Evolutionary conservation across 2,329 filamentous ascomycete species (phyloP).

Genomic region (Sclerotinia nivalis): DNA sequence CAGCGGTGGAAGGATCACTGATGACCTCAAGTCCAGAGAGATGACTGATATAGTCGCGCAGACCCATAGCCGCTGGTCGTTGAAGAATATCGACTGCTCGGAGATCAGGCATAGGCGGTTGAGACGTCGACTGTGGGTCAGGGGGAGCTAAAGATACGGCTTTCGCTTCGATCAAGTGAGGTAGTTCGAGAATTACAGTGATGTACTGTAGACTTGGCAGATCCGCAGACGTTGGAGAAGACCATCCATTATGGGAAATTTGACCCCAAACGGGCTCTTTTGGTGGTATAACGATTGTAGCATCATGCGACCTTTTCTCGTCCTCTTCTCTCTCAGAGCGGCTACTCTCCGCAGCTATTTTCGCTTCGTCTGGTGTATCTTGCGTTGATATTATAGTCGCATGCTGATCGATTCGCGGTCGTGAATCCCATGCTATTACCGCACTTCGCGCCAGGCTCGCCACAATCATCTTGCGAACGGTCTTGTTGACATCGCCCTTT

Average conservation of each 20-base stretch:
- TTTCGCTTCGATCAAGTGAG: slow-evolving; percentile 88
- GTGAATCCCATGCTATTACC: slow-evolving; percentile 74
- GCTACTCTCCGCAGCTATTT: slow-evolving; percentile 24
- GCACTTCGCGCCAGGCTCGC: slow-evolving; percentile 75
- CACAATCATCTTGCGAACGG: slow-evolving; percentile 74
- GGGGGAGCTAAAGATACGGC: slow-evolving; percentile 78
- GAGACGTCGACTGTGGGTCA: slow-evolving; percentile 47
- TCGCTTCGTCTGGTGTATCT: slow-evolving; percentile 37
- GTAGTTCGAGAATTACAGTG: slow-evolving; percentile 78
- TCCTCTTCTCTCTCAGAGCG: slow-evolving; percentile 22
- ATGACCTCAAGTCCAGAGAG: slow-evolving; percentile 68
- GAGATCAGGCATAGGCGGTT: slow-evolving; percentile 57
- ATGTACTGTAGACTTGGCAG: slow-evolving; percentile 80
- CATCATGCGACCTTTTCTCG: slow-evolving; percentile 26
- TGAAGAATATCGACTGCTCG: slow-evolving; percentile 71
- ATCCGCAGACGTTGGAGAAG: slow-evolving; percentile 72
- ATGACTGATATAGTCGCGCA: slow-evolving; percentile 77
- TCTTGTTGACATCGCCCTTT: slow-evolving; percentile 75
- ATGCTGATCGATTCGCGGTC: slow-evolving; percentile 58
- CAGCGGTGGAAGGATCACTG: slow-evolving; percentile 52
- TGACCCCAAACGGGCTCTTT: slow-evolving; percentile 64
- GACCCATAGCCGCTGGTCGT: slow-evolving; percentile 66
- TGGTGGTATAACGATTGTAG: slow-evolving; percentile 32
- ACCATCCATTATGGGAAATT: slow-evolving; percentile 88
- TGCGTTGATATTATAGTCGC: slow-evolving; percentile 37